These are phyloP conservation scores for Candida qinlingensis DNA, from an alignment of 805 yeast genomes.

Conservation along the genomic window DNA sequence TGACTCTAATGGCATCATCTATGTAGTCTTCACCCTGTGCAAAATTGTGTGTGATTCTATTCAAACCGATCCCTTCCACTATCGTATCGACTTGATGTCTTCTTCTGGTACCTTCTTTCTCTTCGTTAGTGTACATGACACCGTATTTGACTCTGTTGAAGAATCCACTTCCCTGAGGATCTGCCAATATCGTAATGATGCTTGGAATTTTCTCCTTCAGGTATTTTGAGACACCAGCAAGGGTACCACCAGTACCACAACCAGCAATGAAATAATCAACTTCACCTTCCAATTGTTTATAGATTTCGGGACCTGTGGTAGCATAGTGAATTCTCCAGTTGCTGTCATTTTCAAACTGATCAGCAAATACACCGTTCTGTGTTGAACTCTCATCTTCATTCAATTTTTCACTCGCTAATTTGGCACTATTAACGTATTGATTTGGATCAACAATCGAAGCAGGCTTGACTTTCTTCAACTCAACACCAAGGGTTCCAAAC, in stretches of 20 bases:
- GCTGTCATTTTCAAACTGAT: slow-evolving; percentile 89
- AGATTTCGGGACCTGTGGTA: slow-evolving; percentile 93
- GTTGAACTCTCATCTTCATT: slow-evolving; percentile 32
- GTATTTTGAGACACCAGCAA: slow-evolving; percentile 81
- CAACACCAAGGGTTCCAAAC: slow-evolving; percentile 72
- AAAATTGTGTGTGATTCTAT: slow-evolving; percentile 80
- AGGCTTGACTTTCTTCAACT: slow-evolving; percentile 80
- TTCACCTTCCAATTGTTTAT: slow-evolving; percentile 55
- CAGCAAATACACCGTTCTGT: slow-evolving; percentile 75
- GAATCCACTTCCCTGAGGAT: slow-evolving; percentile 94
- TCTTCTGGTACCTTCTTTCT: slow-evolving; percentile 88
- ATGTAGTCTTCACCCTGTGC: slow-evolving; percentile 61
- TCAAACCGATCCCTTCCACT: slow-evolving; percentile 91
- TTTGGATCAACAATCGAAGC: slow-evolving; percentile 92
- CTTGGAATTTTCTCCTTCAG: slow-evolving; percentile 46
- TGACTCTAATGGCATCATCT: slow-evolving; percentile 75
- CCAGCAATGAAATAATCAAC: slow-evolving; percentile 83
- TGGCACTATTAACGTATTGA: slow-evolving; percentile 89
- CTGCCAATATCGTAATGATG: slow-evolving; percentile 61
- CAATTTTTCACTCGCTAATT: slow-evolving; percentile 49
- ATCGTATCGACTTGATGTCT: slow-evolving; percentile 95
- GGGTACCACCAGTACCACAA: slow-evolving; percentile 96
- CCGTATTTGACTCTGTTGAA: slow-evolving; percentile 81
- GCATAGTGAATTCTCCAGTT: slow-evolving; percentile 83
- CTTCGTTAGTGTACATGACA: slow-evolving; percentile 88